Base-by-base conservation (phyloP, 192 early-diverging fungal species). In the Podila verticillata region DNA sequence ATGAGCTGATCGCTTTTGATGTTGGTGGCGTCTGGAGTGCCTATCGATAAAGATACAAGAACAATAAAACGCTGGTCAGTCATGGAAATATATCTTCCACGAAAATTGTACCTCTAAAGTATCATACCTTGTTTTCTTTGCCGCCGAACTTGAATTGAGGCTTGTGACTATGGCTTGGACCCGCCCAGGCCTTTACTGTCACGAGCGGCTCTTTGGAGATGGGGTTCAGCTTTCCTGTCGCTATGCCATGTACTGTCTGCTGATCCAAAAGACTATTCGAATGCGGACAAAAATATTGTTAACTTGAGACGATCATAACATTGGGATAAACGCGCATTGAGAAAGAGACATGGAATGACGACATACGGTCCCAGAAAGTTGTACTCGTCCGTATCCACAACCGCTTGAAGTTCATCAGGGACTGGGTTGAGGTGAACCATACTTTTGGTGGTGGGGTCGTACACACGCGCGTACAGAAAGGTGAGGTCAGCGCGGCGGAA, bases 381-480 rank as follows among this genome's bases (percentile, higher is more conserved):
- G 48, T 68, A 80, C 39, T 72, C 77, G 54, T 86, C 79, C 68
- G 86, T 86, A 7, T 87, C 66, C 10, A 78, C 30, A 3, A 72
- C 63, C 7, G 79, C 54, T 8, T 74, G 58, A 4, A 92, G 71
- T 1, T 78, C 71, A 5, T 70, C 70, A 0, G 88, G 86, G 0
- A 91, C 48, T 15, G 89, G 72, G 24, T 82, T 89, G 29, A 98
- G 82, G 54, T 87, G 87, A 4, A 86, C 89, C 63, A 95, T 73
- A 0, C 65, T 22, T 13, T 84, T 71, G 2, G 73, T 48, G 1
- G 56, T 49, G 1, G 94, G 92, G 68, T 96, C 93, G 75, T 93
- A 99, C 5, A 99, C 97, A 0, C 93, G 86, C 65, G 98, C 97
- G 75, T 96, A 93, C 44, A 91, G 74, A 83, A 99, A 99, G 0